phyloP scores from a whole-genome alignment of 805 yeast genomes.

The Ogataea nonfermentans region DNA sequence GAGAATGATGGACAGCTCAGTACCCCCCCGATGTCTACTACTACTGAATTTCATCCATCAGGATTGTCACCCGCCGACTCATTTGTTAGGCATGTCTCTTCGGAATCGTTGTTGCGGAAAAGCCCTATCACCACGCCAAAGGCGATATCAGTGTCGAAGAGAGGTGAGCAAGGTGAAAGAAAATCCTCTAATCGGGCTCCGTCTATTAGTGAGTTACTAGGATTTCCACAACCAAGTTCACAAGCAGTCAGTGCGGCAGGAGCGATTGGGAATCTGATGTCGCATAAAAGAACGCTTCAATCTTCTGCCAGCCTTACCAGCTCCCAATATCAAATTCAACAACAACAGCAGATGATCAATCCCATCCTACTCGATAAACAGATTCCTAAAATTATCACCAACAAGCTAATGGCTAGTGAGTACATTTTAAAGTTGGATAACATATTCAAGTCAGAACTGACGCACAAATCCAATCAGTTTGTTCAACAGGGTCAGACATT shows the following conservation, averaged over 20 bases:
- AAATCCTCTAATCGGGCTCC: constrained; percentile 22
- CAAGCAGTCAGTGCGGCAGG: constrained; percentile 38
- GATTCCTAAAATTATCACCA: constrained; percentile 31
- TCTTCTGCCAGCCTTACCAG: constrained; percentile 19
- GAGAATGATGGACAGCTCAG: constrained; percentile 9
- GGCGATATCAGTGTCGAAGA: constrained; percentile 1
- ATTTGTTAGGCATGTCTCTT: constrained; percentile 2
- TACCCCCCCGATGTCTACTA: constrained; percentile 21
- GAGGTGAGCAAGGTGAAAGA: constrained; percentile 9
- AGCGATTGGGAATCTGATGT: constrained; percentile 33
- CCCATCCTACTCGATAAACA: constrained; percentile 33
- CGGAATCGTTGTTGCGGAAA: constrained; percentile 1
- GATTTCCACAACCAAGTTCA: constrained; percentile 32
- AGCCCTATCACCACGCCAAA: not conserved
- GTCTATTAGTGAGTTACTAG: constrained; percentile 28
- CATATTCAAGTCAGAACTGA: constrained; percentile 34
- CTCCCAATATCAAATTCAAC: constrained; percentile 25
- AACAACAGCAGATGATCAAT: constrained; percentile 32
- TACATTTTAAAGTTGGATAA: constrained; percentile 34
- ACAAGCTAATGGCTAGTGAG: constrained; percentile 32
- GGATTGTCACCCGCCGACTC: constrained; percentile 1
- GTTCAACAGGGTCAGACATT: constrained; percentile 30
- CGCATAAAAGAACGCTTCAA: constrained; percentile 28
- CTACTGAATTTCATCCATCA: constrained; percentile 10
- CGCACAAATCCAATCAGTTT: constrained; percentile 30